Evolutionary conservation across 2,329 filamentous ascomycete species (phyloP).

Genomic region (Rhynchosporium graminicola): DNA sequence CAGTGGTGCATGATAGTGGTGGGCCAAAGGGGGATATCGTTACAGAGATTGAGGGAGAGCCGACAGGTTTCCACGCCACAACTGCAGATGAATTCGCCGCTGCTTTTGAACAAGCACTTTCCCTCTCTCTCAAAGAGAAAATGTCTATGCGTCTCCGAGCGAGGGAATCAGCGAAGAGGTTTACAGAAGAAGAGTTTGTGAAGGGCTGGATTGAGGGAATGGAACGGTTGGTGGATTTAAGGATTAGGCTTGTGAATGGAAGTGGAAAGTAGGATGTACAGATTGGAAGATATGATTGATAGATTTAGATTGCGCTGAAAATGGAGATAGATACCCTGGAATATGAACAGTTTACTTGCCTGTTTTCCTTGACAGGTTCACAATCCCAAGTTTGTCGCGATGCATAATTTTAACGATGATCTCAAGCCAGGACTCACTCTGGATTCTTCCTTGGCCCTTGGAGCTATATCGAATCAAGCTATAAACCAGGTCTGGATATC

Average conservation of each 20-base stretch:
- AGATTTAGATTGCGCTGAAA: not conserved
- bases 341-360: not conserved
- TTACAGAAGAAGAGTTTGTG: slow-evolving; percentile 85
- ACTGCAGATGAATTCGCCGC: slow-evolving; percentile 77
- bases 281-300: not conserved
- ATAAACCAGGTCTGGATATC: too few relatives aligned
- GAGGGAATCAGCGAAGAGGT: slow-evolving; percentile 75
- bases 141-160: slow-evolving; percentile 75
- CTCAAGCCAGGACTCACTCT: too few relatives aligned
- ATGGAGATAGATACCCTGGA: slow-evolving; percentile 8
- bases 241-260: slow-evolving; percentile 6
- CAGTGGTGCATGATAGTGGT: slow-evolving; percentile 90
- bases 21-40: slow-evolving; percentile 95
- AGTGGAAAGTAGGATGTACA: not conserved
- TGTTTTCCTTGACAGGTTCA: too few relatives aligned
- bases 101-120: slow-evolving; percentile 70
- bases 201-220: slow-evolving; percentile 76
- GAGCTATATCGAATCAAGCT: too few relatives aligned
- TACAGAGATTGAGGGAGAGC: slow-evolving; percentile 71
- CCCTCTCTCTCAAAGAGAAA: slow-evolving; percentile 65
- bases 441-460: too few relatives aligned
- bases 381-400: too few relatives aligned
- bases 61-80: slow-evolving; percentile 80
- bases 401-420: too few relatives aligned
- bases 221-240: slow-evolving; percentile 62